Evolutionary conservation across 495 filamentous ascomycete genomes (phyloP), one percentile per base, ranked within the genome.

Genomic region (Rhizodiscina lignyota): DNA sequence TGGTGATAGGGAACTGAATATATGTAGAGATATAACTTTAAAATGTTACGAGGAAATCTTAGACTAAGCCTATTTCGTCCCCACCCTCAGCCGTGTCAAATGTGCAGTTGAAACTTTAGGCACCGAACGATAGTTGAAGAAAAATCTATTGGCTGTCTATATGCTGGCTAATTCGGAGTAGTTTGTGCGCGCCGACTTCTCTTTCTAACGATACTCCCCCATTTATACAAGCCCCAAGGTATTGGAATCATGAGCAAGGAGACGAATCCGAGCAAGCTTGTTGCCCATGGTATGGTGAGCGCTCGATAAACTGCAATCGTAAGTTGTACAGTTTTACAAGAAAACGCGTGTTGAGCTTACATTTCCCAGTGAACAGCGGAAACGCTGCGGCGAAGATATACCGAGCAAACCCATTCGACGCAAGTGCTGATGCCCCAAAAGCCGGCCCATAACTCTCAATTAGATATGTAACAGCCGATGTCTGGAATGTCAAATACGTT

Each of bases 371-470:
- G 39, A 66, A 66, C 2, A 84, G 60, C 4, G 79, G 79, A 45
- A 80, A 83, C 2, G 59, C 68, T 15, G 69, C 70, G 1, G 67
- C 74, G 15, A 78, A 40, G 0, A 53, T 46, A 42, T 83, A 83
- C 21, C 79, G 60, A 3, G 72, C 54, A 18, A 84, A 51, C 6
- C 72, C 70, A 37, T 79, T 78, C 1, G 74, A 73, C 5, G 70
- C 72, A 18, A 69, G 45, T 3, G 76, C 74, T 23, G 63, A 68
- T 0, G 77, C 76, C 2, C 72, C 65, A 21, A 66, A 70, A 13
- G 59, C 50, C 3, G 63, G 60, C 11, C 64, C 61, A 40, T 79
- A 79, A 0, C 64, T 59, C 36, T 82, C 76, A 16, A 67, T 52
- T 0, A 73, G 51, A 41, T 78, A 80, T 33, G 59, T 42, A 4